Evolutionary conservation across 306 rosid genomes (phyloP), one percentile per base, ranked within the genome.

Genomic region (Lathyrus sativus): DNA sequence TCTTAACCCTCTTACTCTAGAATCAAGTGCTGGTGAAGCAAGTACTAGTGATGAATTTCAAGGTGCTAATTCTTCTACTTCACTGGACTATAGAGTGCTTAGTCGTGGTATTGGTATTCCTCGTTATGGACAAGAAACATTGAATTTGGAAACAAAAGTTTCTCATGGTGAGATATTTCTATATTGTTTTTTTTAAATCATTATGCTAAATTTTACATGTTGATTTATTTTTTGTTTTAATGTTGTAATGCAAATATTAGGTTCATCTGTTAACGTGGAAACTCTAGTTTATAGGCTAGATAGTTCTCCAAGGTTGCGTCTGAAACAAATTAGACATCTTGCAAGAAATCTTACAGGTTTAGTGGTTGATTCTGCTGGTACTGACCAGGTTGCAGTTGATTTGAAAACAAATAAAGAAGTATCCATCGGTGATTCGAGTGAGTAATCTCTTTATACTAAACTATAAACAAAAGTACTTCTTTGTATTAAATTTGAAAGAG

Each of bases 311-410:
- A 68, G 33, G 57, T 11, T 84, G 74, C 87, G 95, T 3, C 76
- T 89, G 67, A 87, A 69, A 76, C 87, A 83, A 26, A 56, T 87
- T 51, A 78, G 74, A 80, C 73, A 71, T 42, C 79, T 91, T 70
- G 95, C 96, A 0, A 74, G 92, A 42, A 82, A 67, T 11, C 13
- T 44, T 61, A 81, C 18, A 39, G 68, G 46, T 71, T 29, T 66
- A 8, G 65, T 50, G 35, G 67, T 43, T 73, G 85, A 65, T 70
- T 49, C 43, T 39, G 39, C 55, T 71, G 61, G 49, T 43, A 64
- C 39, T 62, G 15, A 42, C 8, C 83, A 65, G 43, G 56, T 73
- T 44, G 60, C 51, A 28, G 68, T 78, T 24, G 83, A 72, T 18
- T 72, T 79, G 72, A 44, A 63, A 28, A 45, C 68, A 11, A 73